phyloP scores from a whole-genome alignment of 352 stramenopile species.

The Albugo laibachii region DNA sequence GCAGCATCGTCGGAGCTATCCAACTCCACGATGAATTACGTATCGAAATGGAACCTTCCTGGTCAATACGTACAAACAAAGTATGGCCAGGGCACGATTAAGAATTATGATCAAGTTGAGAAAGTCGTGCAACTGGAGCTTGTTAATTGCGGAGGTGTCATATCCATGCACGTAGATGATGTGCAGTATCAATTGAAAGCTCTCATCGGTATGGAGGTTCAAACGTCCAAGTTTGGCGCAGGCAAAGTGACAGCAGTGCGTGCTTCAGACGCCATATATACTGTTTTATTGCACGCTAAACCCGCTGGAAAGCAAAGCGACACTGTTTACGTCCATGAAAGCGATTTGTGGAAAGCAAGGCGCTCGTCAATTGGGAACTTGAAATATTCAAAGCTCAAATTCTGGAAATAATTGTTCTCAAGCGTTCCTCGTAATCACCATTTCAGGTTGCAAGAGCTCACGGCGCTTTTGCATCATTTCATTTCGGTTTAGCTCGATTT shows the following conservation, averaged over 20 bases:
- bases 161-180: conserved; percentile 31
- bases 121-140: conserved; percentile 39
- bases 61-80: conserved; percentile 56
- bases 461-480: neutral
- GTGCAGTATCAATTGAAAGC: conserved; percentile 55
- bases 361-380: neutral
- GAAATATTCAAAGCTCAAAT: neutral
- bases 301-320: conserved; percentile 26
- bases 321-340: conserved; percentile 54
- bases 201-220: conserved; percentile 48
- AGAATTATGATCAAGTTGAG: conserved; percentile 24
- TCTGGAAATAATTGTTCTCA: neutral
- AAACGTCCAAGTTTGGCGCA: conserved; percentile 41
- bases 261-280: conserved; percentile 49
- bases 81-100: conserved; percentile 36
- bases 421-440: neutral
- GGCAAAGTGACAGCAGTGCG: conserved; percentile 43
- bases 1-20: conserved; percentile 30
- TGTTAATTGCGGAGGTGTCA: conserved; percentile 24
- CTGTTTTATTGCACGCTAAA: conserved; percentile 29
- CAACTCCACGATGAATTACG: conserved; percentile 23
- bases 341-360: conserved; percentile 16
- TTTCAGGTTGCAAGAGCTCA: neutral
- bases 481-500: neutral
- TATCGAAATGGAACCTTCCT: conserved; percentile 50